Base-by-base conservation (phyloP, 116 monocot species). In the Zostera marina region DNA sequence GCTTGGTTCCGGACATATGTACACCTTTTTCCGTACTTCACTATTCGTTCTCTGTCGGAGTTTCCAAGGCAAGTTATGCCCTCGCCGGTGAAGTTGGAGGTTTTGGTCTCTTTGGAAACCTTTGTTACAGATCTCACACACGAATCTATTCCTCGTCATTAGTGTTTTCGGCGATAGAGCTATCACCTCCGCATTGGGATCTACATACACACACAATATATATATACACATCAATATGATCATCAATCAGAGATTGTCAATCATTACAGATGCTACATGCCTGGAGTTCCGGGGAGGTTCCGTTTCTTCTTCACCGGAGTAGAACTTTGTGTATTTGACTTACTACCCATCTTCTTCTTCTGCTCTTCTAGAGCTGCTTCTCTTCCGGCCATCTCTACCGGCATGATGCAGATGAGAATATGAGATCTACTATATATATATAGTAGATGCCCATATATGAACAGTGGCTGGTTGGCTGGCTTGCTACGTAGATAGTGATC, bases 101-200 rank as follows among this genome's bases (percentile, higher is more conserved):
- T 80, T 80, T 40, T 80, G 80, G 65, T 80, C 80, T 41, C 80
- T 54, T 58, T 80, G 72, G 55, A 80, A 80, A 4, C 80, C 80
- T 53, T 80, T 80, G 72, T 69, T 66, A 69, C 80, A 80, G 46
- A 80, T 72, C 69, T 80, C 80, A 22, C 80, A 80, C 7, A 80
- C 66, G 63, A 80, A 80, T 26, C 80, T 60, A 61, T 80, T 80
- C 40, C 75, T 75, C 7, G 79, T 68, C 72, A 75, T 67, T 32
- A 79, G 72, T 1, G 75, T 72, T 16, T 46, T 75, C 20, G 79
- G 79, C 7, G 79, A 79, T 14, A 79, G 61, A 0, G 79, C 75
- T 5, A 79, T 72, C 68, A 79, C 75, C 26, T 79, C 79, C 4
- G 76, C 76, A 11, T 11, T 54, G 16, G 76, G 76, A 39, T 76